Evolutionary conservation across 2,329 filamentous ascomycete species (phyloP).

Genomic region (Bipolaris oryzae): DNA sequence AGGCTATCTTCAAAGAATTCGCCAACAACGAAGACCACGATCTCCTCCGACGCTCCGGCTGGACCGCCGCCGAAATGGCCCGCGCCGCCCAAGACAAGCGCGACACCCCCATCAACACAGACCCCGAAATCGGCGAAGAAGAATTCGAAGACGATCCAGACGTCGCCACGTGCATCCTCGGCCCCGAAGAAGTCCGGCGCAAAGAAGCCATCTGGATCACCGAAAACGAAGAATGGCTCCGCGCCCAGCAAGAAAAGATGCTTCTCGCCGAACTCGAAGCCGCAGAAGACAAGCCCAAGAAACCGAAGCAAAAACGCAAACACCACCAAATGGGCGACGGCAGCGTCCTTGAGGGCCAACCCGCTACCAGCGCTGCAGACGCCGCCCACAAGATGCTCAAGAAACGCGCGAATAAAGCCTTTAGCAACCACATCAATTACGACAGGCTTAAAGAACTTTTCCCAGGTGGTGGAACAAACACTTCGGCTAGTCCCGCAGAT

Average conservation of each 20-base stretch:
- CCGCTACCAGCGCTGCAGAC: slow-evolving; percentile 53
- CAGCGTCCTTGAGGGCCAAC: slow-evolving; percentile 51
- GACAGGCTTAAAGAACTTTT: slow-evolving; percentile 53
- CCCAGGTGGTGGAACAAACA: slow-evolving; percentile 26
- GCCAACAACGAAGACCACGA: slow-evolving; percentile 38
- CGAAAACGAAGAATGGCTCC: slow-evolving; percentile 91
- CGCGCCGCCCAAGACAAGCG: slow-evolving; percentile 32
- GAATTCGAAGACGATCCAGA: slow-evolving; percentile 92
- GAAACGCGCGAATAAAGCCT: slow-evolving; percentile 49
- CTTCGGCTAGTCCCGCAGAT: slow-evolving; percentile 9
- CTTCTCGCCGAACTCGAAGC: slow-evolving; percentile 72
- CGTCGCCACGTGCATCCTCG: slow-evolving; percentile 78
- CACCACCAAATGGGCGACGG: slow-evolving; percentile 48
- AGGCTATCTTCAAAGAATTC: slow-evolving; percentile 38
- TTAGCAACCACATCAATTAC: slow-evolving; percentile 56
- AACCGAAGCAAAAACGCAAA: slow-evolving; percentile 54
- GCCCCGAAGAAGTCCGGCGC: slow-evolving; percentile 73
- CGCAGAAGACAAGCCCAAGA: slow-evolving; percentile 56
- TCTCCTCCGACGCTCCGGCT: slow-evolving; percentile 32
- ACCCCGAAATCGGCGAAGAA: slow-evolving; percentile 71
- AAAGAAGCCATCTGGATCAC: slow-evolving; percentile 96
- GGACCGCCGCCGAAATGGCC: slow-evolving; percentile 39
- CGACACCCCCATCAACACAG: slow-evolving; percentile 26
- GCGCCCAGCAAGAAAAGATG: slow-evolving; percentile 81
- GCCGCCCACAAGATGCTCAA: slow-evolving; percentile 54